Base-by-base conservation (phyloP, 495 filamentous ascomycete genomes). In the Daldinia loculata region DNA sequence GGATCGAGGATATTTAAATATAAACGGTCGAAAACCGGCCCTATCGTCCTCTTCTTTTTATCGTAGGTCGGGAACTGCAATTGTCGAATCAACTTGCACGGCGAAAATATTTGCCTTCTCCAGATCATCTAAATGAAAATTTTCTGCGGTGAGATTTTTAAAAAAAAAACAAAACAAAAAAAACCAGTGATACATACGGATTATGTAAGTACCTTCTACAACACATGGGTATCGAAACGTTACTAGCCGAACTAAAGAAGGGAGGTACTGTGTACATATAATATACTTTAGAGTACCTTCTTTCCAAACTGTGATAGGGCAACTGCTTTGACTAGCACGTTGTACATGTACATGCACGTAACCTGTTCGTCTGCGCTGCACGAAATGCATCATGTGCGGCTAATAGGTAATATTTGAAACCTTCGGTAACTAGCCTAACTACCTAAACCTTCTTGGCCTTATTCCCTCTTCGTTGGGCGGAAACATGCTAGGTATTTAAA, bases 71-170 rank as follows among this genome's bases (percentile, higher is more conserved):
- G 50, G 43, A 27, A 62, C 29, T 59, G 61, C 19, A 55, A 62
- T 56, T 56, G 61, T 58, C 45, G 56, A 39, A 59, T 32, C 36
- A 27, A 51, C 38, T 38, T 67, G 55, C 14, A 59, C 60, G 61
- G 63, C 63, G 55, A 66, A 70, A 62, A 65, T 66, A 56, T 63
- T 68, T 66, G 68, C 69, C 61, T 62, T 66, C 34, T 66, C 63
- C 61, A 71, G 50, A 63, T 22, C 60, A 70, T 56, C 61, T 3
- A n/a, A 58, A 56, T 48, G 43, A 71, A 70, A 74, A 71, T 74
- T 59, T 72, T 53, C 72, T 71, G 62, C 65, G 19, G 67, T 56
- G 67, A 72, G 63, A 67, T 53, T n/a, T n/a, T n/a, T n/a, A n/a
- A n/a, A n/a, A 51, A 43, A 38, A 55, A 55, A 34, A 56, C 4